Base-by-base conservation (phyloP, 495 filamentous ascomycete species). In the Penicillium alfredii region DNA sequence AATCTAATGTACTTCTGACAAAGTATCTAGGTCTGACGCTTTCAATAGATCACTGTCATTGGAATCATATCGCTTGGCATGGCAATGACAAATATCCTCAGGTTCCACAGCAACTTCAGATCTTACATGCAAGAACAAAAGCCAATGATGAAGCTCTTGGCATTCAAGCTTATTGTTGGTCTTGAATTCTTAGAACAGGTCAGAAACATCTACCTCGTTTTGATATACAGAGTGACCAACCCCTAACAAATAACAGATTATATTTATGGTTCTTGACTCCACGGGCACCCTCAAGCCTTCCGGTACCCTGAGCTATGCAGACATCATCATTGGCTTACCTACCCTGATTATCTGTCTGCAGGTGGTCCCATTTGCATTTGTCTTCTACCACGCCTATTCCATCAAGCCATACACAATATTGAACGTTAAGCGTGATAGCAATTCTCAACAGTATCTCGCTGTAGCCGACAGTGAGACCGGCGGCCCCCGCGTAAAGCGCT, bases 281-380 rank as follows among this genome's bases (percentile, higher is more conserved):
- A 48, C 44, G 17, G 18, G 32, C n/a, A 22, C 33, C 14, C 19
- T 49, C 15, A 30, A 40, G 0, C 35, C 35, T 22, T 34, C 40
- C 18, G 14, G 28, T 8, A 45, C 15, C 1, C 15, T 52, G n/a
- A 44, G 40, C 24, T 58, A 42, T 27, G 22, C 44, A 13, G 54
- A 58, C 19, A 12, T 55, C 30, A 29, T 40, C 16, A 45, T 49
- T 31, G 51, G 54, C 8, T 25, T 55, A 14, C 47, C 40, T 6
- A 43, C 30, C 13, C 27, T 58, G 17, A 22, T 55, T 3, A 46
- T 49, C 26, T 55, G 40, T 12, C 23, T 47, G 30, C 39, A 52
- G 22, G 52, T 55, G 44, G 37, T 55, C 4, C 26, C 49, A 3
- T 41, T 53, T 24, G 34, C 44, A 1, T 14, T 52, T 4, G 31